Evolutionary conservation across 352 stramenopile genomes (phyloP).

Genomic region (Phytophthora citricola): DNA sequence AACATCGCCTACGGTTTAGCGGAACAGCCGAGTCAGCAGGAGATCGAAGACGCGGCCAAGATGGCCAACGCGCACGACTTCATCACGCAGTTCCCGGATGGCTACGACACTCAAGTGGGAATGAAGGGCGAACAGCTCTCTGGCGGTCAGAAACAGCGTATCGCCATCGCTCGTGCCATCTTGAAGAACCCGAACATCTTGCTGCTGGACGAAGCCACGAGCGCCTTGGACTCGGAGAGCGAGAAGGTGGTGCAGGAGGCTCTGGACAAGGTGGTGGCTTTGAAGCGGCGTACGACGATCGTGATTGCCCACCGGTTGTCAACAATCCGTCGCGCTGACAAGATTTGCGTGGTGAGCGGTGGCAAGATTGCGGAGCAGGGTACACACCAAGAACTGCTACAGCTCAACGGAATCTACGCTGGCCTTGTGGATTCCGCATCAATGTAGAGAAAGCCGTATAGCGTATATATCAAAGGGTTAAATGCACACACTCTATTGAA

Average conservation of each 20-base stretch:
- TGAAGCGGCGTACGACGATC: constrained; percentile 85
- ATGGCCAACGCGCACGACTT: constrained; percentile 77
- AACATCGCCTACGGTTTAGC: constrained; percentile 63
- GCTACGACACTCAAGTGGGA: constrained; percentile 93
- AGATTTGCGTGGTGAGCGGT: constrained; percentile 94
- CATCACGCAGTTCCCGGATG: constrained; percentile 73
- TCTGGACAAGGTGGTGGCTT: constrained; percentile 65
- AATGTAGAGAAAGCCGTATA: too few species aligned
- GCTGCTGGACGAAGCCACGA: constrained; percentile 92
- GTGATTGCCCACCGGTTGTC: constrained; percentile 95
- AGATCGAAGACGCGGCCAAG: constrained; percentile 88
- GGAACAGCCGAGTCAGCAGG: constrained; percentile 46
- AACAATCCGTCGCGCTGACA: constrained; percentile 94
- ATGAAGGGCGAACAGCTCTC: constrained; percentile 90
- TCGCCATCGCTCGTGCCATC: constrained; percentile 93
- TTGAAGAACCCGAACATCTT: constrained; percentile 88
- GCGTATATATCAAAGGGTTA: too few species aligned
- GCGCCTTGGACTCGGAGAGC: constrained; percentile 80
- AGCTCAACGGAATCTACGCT: constrained; percentile 42
- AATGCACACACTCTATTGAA: too few species aligned
- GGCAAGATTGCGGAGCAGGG: constrained; percentile 93
- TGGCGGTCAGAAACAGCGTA: constrained; percentile 75
- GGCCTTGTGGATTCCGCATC: too few species aligned
- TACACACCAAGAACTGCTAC: constrained; percentile 92
- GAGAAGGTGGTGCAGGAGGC: constrained; percentile 87